phyloP scores from a whole-genome alignment of 257 asterid species.

The Paraleonurus japonicus region DNA sequence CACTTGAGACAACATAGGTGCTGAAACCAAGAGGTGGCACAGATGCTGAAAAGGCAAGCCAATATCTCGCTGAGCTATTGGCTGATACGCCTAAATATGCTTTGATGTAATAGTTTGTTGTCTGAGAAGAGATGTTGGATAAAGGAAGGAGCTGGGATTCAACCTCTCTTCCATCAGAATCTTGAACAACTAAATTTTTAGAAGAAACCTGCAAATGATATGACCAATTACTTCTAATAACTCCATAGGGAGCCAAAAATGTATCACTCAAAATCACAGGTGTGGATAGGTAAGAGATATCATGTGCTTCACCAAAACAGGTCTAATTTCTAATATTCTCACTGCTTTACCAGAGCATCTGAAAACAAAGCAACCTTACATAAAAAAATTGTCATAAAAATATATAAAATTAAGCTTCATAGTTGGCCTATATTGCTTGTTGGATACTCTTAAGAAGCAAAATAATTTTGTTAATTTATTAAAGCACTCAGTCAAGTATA shows the following conservation, averaged over 20 bases:
- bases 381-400: neutral
- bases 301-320: conserved; percentile 1
- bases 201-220: conserved; percentile 58
- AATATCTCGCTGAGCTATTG: conserved; percentile 41
- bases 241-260: conserved; percentile 12
- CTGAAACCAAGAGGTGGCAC: conserved; percentile 85
- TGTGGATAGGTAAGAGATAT: neutral
- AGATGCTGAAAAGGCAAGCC: conserved; percentile 69
- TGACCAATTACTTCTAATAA: conserved; percentile 18
- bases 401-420: neutral
- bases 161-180: conserved; percentile 63
- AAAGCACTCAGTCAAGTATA: neutral
- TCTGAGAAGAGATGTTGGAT: conserved; percentile 44
- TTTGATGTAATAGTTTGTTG: conserved; percentile 42
- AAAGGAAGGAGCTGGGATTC: conserved; percentile 70
- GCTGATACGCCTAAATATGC: conserved; percentile 58
- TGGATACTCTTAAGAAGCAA: neutral
- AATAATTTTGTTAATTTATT: neutral
- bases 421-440: neutral
- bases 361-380: neutral
- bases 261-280: conserved; percentile 1
- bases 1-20: conserved; percentile 52
- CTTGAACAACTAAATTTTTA: conserved; percentile 52
- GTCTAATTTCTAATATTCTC: conserved; percentile 14
- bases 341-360: conserved; percentile 12